Percentiles rank a stretch among this genome's conserved stretches.
These are phyloP conservation scores for Huiozyma sinensis DNA, from an alignment of 805 yeast species.

Conservation along the genomic window DNA sequence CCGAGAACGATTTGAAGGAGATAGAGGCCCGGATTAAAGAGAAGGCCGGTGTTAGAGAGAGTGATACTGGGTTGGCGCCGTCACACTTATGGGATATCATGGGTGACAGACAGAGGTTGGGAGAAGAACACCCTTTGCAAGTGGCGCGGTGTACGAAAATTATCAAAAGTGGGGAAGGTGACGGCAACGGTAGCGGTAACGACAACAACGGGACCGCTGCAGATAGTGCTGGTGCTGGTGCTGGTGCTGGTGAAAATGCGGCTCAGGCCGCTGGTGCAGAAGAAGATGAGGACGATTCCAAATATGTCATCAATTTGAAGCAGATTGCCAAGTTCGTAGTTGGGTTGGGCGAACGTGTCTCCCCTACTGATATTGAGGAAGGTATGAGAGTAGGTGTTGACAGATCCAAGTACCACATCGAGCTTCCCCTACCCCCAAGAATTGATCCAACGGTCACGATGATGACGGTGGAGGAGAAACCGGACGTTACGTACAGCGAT, in stretches of 20 bases:
- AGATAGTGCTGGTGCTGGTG: slow-evolving; percentile 8
- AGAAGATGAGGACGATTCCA: slow-evolving; percentile 74
- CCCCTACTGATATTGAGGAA: slow-evolving; percentile 98
- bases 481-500: slow-evolving; percentile 96
- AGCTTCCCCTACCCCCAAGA: slow-evolving; percentile 93
- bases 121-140: slow-evolving; percentile 91
- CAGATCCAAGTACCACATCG: slow-evolving; percentile 92
- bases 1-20: slow-evolving; percentile 78
- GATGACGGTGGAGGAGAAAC: slow-evolving; percentile 99
- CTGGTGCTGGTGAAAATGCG: slow-evolving; percentile 5
- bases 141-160: slow-evolving; percentile 98
- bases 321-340: slow-evolving; percentile 98
- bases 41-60: slow-evolving; percentile 86
- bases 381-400: slow-evolving; percentile 99
- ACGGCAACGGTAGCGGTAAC: slow-evolving; percentile 26
- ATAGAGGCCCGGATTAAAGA: slow-evolving; percentile 85
- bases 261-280: slow-evolving; percentile 16
- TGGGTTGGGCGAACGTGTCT: slow-evolving; percentile 89
- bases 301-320: slow-evolving; percentile 91
- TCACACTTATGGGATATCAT: slow-evolving; percentile 96
- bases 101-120: slow-evolving; percentile 90
- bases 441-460: slow-evolving; percentile 97
- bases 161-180: slow-evolving; percentile 43
- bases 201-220: slow-evolving; percentile 9
- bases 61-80: slow-evolving; percentile 96